A percentile compares a stretch with the other conserved stretches of the same genome.
These are phyloP conservation scores for Apocynum venetum DNA, from an alignment of 257 asterid genomes.

Conservation along the genomic window DNA sequence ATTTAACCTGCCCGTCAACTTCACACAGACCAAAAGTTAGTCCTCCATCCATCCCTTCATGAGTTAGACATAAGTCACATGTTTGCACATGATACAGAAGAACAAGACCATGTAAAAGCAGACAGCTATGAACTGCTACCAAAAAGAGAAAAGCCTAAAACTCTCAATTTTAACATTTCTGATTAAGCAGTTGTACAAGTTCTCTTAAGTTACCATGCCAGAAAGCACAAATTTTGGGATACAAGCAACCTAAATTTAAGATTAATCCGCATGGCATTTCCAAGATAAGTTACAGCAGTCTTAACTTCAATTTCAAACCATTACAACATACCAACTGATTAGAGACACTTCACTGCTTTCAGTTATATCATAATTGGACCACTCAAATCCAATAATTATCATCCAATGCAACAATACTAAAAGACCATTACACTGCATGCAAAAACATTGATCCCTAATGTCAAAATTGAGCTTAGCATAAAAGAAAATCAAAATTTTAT, in stretches of 20 bases:
- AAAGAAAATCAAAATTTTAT: background rate
- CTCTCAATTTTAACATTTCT: background rate
- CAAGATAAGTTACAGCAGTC: background rate
- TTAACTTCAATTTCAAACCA: background rate
- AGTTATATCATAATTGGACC: background rate
- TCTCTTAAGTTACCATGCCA: background rate
- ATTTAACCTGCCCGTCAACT: constrained; percentile 92
- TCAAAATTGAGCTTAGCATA: constrained; percentile 1
- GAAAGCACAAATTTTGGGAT: background rate
- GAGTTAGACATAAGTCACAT: constrained; percentile 2
- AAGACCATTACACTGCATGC: background rate
- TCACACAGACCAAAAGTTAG: constrained; percentile 29
- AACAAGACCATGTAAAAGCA: background rate
- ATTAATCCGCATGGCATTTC: background rate
- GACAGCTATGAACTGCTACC: background rate
- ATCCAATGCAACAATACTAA: background rate
- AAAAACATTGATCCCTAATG: background rate
- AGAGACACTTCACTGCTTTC: background rate
- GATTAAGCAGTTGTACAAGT: background rate
- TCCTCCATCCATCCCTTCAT: constrained; percentile 13
- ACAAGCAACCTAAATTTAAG: background rate
- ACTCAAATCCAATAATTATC: background rate
- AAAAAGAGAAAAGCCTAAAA: background rate
- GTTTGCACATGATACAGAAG: constrained; percentile 4
- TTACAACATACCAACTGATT: background rate